A percentile compares a stretch with the other conserved stretches of the same genome.
Conservation (phyloP, 306 rosid species). For the Sindora glabra region DNA sequence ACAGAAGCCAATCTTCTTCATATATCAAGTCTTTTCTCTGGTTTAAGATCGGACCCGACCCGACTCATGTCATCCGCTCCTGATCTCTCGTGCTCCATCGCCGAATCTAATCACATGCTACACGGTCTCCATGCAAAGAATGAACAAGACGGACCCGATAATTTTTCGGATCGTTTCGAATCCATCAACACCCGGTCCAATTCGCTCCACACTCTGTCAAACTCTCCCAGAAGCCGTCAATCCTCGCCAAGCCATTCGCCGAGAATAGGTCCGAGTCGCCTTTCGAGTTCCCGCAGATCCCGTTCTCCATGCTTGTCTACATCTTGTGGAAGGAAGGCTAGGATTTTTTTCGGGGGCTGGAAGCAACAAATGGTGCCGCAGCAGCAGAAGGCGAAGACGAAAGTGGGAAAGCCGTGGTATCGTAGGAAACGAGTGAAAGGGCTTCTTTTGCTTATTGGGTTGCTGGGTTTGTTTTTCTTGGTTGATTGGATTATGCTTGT, state of each 20-base stretch:
- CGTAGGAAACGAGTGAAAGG: conserved; percentile 51
- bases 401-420: conserved; percentile 40
- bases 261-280: conserved; percentile 43
- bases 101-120: not conserved
- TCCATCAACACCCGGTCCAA: conserved; percentile 19
- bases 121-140: not conserved
- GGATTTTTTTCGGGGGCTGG: conserved; percentile 13
- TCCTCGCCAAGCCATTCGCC: conserved; percentile 54
- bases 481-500: conserved; percentile 68
- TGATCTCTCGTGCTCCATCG: conserved; percentile 5
- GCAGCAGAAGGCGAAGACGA: conserved; percentile 22
- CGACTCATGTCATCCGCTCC: conserved; percentile 26
- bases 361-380: conserved; percentile 8
- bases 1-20: not conserved
- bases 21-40: not conserved
- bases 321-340: not conserved
- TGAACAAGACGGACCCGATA: not conserved
- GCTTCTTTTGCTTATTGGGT: conserved; percentile 35
- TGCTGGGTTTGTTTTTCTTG: conserved; percentile 45
- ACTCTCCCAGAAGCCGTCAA: conserved; percentile 42
- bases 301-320: conserved; percentile 15
- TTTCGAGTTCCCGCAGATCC: conserved; percentile 41
- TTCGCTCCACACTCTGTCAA: conserved; percentile 30
- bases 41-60: conserved; percentile 19
- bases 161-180: conserved; percentile 27